Conservation (phyloP, 2,329 filamentous ascomycete species). For the Westerdykella aurantiaca region DNA sequence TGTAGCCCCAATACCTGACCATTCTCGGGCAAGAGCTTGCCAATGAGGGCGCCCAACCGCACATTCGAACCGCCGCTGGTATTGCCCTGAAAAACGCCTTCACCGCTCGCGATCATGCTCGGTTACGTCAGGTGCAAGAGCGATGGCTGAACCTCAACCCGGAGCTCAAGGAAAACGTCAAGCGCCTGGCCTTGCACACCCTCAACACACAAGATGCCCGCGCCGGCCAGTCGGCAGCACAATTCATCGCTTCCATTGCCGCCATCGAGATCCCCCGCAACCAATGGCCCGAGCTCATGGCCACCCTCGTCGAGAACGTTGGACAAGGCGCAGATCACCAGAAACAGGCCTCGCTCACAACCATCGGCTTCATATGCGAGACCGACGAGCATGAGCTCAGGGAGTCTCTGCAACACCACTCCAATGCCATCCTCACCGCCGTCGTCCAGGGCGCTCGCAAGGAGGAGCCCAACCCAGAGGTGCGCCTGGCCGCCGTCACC, state of each 20-base stretch:
- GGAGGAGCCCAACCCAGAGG: slow-evolving; percentile 86
- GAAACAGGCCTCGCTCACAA: slow-evolving; percentile 89
- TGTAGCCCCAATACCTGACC: slow-evolving; percentile 81
- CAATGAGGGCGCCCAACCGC: slow-evolving; percentile 74
- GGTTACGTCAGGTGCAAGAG: slow-evolving; percentile 82
- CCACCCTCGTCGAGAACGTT: slow-evolving; percentile 83
- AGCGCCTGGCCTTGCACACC: slow-evolving; percentile 84
- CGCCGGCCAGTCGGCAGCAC: slow-evolving; percentile 82
- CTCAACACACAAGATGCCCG: slow-evolving; percentile 71
- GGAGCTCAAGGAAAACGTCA: slow-evolving; percentile 80
- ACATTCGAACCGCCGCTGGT: slow-evolving; percentile 90
- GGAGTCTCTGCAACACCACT: slow-evolving; percentile 74
- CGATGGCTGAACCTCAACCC: slow-evolving; percentile 85
- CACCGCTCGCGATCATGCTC: slow-evolving; percentile 80
- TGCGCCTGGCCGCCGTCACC: slow-evolving; percentile 86
- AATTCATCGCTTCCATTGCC: slow-evolving; percentile 92
- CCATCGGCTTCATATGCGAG: slow-evolving; percentile 99
- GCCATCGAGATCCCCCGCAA: slow-evolving; percentile 88
- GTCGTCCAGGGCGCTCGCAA: slow-evolving; percentile 96
- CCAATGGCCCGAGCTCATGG: slow-evolving; percentile 92
- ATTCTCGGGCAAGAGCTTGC: slow-evolving; percentile 91
- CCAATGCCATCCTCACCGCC: slow-evolving; percentile 94
- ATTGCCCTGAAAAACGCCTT: slow-evolving; percentile 98
- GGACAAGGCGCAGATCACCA: slow-evolving; percentile 78
- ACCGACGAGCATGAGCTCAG: slow-evolving; percentile 84